Percentiles rank a stretch among this genome's conserved stretches.
Evolutionary conservation across 805 yeast genomes (phyloP).

Genomic region (Metschnikowia picachoensis): DNA sequence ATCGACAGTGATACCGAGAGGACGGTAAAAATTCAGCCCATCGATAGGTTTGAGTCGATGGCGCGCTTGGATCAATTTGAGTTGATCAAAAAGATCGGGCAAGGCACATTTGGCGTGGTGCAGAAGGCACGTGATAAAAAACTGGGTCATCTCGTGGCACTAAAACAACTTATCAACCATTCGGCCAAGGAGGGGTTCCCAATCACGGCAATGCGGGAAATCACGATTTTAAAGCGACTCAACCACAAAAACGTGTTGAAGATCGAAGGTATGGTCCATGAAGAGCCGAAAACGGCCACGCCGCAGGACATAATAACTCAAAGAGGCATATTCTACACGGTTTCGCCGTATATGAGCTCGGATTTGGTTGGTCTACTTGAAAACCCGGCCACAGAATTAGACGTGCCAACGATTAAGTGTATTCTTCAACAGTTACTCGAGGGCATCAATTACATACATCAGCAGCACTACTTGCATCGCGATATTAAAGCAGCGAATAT

Average conservation of each 20-base stretch:
- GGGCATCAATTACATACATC: slow-evolving; percentile 82
- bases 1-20: neutral
- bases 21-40: slow-evolving; percentile 16
- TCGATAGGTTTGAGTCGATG: slow-evolving; percentile 30
- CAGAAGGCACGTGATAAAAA: slow-evolving; percentile 63
- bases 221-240: slow-evolving; percentile 70
- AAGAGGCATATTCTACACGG: slow-evolving; percentile 68
- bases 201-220: slow-evolving; percentile 91
- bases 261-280: slow-evolving; percentile 71
- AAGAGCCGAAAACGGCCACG: slow-evolving; percentile 31
- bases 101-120: slow-evolving; percentile 63
- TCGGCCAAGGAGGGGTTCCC: slow-evolving; percentile 83
- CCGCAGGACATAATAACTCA: slow-evolving; percentile 34
- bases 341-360: slow-evolving; percentile 86
- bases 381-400: slow-evolving; percentile 63
- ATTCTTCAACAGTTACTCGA: slow-evolving; percentile 71
- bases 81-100: slow-evolving; percentile 37
- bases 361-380: slow-evolving; percentile 88
- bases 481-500: slow-evolving; percentile 97
- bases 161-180: slow-evolving; percentile 79
- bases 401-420: slow-evolving; percentile 73
- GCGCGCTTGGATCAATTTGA: slow-evolving; percentile 29
- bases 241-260: slow-evolving; percentile 70
- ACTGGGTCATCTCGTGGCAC: slow-evolving; percentile 68
- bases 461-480: slow-evolving; percentile 60